Percentiles rank a stretch among this genome's conserved stretches.
These are phyloP conservation scores for Solanum ossicruentum DNA, from an alignment of 257 asterid species.

Conservation along the genomic window DNA sequence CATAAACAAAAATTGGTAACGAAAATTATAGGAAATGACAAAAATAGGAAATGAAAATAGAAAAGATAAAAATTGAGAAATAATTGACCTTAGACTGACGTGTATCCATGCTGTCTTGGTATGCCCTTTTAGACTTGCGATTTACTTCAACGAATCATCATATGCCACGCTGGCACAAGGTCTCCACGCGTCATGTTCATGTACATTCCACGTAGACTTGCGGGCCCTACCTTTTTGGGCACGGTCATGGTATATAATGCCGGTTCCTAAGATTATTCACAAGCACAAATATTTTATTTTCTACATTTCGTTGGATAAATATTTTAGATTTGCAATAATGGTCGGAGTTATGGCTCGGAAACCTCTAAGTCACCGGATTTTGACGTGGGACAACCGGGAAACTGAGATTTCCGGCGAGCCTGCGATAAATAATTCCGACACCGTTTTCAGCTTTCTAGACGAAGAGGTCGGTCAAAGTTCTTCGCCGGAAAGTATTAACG, in stretches of 20 bases:
- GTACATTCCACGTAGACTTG: neutral
- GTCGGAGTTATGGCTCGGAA: conserved; percentile 25
- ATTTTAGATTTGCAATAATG: neutral
- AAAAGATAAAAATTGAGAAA: neutral
- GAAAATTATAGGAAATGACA: neutral
- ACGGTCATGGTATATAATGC: conserved; percentile 2
- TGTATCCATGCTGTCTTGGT: conserved; percentile 55
- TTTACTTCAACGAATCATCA: neutral
- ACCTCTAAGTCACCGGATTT: conserved; percentile 45
- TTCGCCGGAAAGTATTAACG: conserved; percentile 27
- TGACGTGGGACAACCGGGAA: conserved; percentile 37
- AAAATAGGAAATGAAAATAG: neutral
- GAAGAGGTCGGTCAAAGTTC: conserved; percentile 20
- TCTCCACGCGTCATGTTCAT: neutral
- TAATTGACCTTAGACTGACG: conserved; percentile 47
- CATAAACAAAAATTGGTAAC: neutral
- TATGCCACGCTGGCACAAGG: neutral
- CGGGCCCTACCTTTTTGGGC: conserved; percentile 13
- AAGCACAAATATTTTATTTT: neutral
- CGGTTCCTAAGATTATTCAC: neutral
- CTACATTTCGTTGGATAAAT: neutral
- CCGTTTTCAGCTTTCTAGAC: conserved; percentile 66
- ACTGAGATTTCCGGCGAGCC: conserved; percentile 37
- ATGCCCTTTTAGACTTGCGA: neutral
- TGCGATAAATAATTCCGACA: conserved; percentile 50